Conservation (phyloP, 192 early-diverging fungal species). For the Piromyces finnis region DNA sequence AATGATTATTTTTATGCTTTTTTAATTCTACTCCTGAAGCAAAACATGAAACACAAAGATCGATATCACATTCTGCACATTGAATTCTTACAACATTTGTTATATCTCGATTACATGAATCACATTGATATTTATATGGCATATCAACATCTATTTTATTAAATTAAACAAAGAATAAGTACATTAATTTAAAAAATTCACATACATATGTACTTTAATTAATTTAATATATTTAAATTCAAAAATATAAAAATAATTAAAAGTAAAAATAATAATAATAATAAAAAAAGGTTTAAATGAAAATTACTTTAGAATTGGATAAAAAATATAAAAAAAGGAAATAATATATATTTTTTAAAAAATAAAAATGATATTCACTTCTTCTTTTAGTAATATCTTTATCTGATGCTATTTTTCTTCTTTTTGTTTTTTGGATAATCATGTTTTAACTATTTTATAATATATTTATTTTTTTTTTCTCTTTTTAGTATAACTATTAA, state of each 20-base stretch:
- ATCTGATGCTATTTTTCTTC: background rate
- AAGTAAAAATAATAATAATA: no score
- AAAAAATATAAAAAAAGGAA: no score
- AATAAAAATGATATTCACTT: background rate
- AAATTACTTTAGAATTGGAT: no score
- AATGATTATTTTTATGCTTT: constrained; percentile 64
- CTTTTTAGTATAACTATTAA: no score
- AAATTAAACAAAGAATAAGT: no score
- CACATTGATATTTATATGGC: constrained; percentile 32
- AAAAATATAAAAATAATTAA: no score
- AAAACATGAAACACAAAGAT: constrained; percentile 91
- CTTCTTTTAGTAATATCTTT: background rate
- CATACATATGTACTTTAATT: no score
- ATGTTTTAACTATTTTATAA: background rate
- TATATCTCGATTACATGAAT: constrained; percentile 75
- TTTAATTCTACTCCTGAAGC: constrained; percentile 60
- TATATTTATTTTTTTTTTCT: no score
- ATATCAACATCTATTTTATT: background rate
- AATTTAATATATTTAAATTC: no score
- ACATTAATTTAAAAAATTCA: no score
- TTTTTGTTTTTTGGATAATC: background rate
- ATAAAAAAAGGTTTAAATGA: no score
- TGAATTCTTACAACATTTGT: constrained; percentile 75
- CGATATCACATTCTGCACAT: constrained; percentile 56
- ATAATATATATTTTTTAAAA: no score